Evolutionary conservation across 2,329 filamentous ascomycete species (phyloP), one percentile per base, ranked within the genome.

Genomic region (Aureobasidium sp.): DNA sequence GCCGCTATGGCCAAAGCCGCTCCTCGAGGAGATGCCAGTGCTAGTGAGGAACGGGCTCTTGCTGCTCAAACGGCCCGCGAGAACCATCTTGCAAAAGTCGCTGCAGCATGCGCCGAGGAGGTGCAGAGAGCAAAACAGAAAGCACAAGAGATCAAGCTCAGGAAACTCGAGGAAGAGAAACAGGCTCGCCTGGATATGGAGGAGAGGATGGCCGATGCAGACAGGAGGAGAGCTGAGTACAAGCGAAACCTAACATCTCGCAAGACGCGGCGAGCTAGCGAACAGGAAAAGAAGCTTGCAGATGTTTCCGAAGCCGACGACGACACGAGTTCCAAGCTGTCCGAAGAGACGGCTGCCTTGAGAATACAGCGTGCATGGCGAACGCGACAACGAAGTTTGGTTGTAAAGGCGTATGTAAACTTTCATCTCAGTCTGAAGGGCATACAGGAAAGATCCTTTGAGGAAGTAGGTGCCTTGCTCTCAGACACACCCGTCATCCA

Each of bases 121-220:
- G 90, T 94, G 17, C 86, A 88, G 71, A 83, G 89, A 66, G 89
- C 89, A 58, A 93, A 93, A 78, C 87, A 88, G 56, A 82, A 92
- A n/a, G 89, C 89, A 15, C 89, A 91, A 72, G 86, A 83, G 63
- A 91, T 89, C 78, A 91, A 90, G 74, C 87, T 90, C 76, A 87
- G 88, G 72, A 85, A 90, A 66, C 87, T 91, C 70, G 86, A 87
- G 62, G 88, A 92, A 66, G 82, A 89, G 62, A 81, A 81, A 67
- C 85, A 86, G 69, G 80, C 89, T 71, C 84, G 85, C 65, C 75
- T 83, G 56, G 88, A 91, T 72, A 91, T 92, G 81, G 87, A 92
- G 71, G 89, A 91, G 76, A 85, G 87, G 66, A 82, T 90, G 68
- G 87, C 88, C 36, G 89, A 92, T 70, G 90, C 88, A 0, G 88